Base-by-base conservation (phyloP, 352 stramenopile genomes). In the Phytopythium chamaehyphon region DNA sequence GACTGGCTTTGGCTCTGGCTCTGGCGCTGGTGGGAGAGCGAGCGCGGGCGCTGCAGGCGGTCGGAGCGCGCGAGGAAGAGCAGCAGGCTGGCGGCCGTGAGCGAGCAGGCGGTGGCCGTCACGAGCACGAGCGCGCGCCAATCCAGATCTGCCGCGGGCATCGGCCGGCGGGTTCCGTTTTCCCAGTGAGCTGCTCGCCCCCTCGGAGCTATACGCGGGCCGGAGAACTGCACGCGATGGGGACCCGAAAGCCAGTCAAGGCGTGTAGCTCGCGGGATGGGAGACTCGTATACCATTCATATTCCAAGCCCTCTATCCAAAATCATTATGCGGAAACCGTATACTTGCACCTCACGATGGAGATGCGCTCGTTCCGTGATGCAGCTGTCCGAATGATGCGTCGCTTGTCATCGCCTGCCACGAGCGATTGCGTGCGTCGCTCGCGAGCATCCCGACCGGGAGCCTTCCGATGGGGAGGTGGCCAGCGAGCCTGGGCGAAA, bases 71-170 rank as follows among this genome's bases (percentile, higher is more conserved):
- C 23, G 39, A 79, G 57, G 26, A 82, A 55, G 26, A 85, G 40
- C 19, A 83, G 51, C 56, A 90, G 55, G 31, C 61, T 81, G 37
- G 66, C 66, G 43, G 60, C 73, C 8, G 80, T 88, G 61, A 90
- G 56, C 23, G 77, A 73, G 51, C 72, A 87, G 38, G 76, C 76
- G 37, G 76, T 65, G 48, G 62, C 67, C 40, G 79, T 74, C 44
- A 80, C 69, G 61, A 83, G 59, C 42, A 71, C 64, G 48, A 83
- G 54, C n/a, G 59, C 59, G 54, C 59, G 69, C 72, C 72, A 83
- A 62, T 75, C 76, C 51, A 73, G 56, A 54, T 76, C 52, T 46
- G 40, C 33, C 56, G 51, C 36, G n/a, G 47, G n/a, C n/a, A n/a
- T n/a, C n/a, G 33, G 33, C 50, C 52, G 56, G 62, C 61, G 24